These are phyloP conservation scores for Epichloe sylvatica DNA, from an alignment of 2,329 filamentous ascomycete genomes.

Conservation along the genomic window DNA sequence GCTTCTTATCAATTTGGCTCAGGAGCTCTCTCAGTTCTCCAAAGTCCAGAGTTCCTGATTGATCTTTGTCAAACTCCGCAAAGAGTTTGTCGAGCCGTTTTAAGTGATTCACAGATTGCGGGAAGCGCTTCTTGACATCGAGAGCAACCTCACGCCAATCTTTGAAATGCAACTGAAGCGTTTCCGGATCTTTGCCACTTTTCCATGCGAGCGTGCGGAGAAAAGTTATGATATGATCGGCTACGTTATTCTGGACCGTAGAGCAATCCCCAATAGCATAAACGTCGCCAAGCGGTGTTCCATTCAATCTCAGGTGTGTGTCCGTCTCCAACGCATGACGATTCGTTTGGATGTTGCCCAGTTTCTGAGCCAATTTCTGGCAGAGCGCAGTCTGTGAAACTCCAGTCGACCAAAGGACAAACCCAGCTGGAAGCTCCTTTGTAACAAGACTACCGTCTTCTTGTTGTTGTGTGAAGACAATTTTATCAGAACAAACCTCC, in stretches of 20 bases:
- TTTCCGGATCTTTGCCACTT: slow-evolving; percentile 77
- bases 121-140: slow-evolving; percentile 77
- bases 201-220: slow-evolving; percentile 83
- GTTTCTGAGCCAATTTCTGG: slow-evolving; percentile 60
- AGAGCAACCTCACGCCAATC: slow-evolving; percentile 81
- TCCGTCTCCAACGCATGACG: slow-evolving; percentile 88
- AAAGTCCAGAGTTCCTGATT: slow-evolving; percentile 86
- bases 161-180: slow-evolving; percentile 68
- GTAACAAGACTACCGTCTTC: slow-evolving; percentile 60
- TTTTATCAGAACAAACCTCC: slow-evolving; percentile 70
- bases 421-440: slow-evolving; percentile 90
- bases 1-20: slow-evolving; percentile 82
- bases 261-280: slow-evolving; percentile 94
- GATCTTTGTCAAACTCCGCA: slow-evolving; percentile 80
- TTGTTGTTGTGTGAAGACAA: slow-evolving; percentile 74
- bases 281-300: slow-evolving; percentile 81
- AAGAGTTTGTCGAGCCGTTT: slow-evolving; percentile 86
- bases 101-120: slow-evolving; percentile 76
- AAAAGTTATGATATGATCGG: slow-evolving; percentile 81
- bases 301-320: slow-evolving; percentile 76
- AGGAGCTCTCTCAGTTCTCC: slow-evolving; percentile 80
- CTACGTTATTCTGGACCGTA: slow-evolving; percentile 94
- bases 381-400: slow-evolving; percentile 76
- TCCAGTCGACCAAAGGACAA: slow-evolving; percentile 96
- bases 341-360: slow-evolving; percentile 69